These are phyloP conservation scores for Vitis vinifera DNA, from an alignment of 164 flowering plant genomes.

Conservation along the genomic window DNA sequence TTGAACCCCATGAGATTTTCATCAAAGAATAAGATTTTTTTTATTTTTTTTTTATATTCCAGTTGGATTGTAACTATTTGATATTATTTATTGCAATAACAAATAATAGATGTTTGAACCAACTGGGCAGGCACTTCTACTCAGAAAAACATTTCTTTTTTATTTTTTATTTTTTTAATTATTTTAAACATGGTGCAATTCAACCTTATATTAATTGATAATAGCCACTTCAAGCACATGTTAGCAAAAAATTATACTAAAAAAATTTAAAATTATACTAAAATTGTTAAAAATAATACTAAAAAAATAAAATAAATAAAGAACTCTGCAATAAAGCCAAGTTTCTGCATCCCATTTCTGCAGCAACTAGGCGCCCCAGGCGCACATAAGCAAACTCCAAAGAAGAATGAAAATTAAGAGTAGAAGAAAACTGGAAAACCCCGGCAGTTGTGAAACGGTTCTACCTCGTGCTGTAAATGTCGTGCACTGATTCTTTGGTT, in stretches of 20 bases:
- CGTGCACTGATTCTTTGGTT: no score
- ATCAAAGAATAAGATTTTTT: no score
- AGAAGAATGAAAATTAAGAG: no score
- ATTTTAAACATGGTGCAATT: not conserved
- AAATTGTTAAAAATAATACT: not conserved
- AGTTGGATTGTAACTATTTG: not conserved
- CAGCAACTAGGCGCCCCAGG: not conserved
- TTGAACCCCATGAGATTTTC: no score
- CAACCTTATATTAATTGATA: slow-evolving; percentile 2
- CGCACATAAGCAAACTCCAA: not conserved
- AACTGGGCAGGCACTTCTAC: slow-evolving; percentile 5
- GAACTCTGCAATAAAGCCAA: not conserved
- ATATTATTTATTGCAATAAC: not conserved
- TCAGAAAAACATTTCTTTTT: not conserved
- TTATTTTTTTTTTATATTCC: no score
- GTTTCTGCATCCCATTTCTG: not conserved
- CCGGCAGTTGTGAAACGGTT: no score
- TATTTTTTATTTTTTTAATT: not conserved
- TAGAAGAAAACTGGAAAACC: no score
- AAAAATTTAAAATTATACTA: not conserved
- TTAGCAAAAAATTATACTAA: not conserved
- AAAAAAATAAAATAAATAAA: no score
- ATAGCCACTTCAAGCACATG: slow-evolving; percentile 10
- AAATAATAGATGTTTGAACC: not conserved
- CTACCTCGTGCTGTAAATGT: no score